Base-by-base conservation (phyloP, 1,284 basidiomycete genomes). In the Tilletiopsis washingtonensis region DNA sequence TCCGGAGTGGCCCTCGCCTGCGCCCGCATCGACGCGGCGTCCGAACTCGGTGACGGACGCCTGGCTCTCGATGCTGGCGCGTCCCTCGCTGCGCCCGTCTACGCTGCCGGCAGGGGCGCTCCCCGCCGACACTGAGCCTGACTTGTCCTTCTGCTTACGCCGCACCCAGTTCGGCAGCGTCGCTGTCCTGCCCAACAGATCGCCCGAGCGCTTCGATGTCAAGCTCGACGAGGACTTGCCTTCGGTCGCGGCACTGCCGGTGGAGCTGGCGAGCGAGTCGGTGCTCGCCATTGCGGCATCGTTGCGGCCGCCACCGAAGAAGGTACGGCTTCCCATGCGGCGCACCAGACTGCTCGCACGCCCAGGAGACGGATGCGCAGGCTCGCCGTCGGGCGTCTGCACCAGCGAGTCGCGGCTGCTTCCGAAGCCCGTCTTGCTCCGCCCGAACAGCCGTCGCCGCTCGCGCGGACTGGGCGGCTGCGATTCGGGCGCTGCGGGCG, bases 311-410 rank as follows among this genome's bases (percentile, higher is more conserved):
- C 11, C n/a, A 2, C 20, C 20, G 32, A 61, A 52, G 32, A 59
- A 54, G 40, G 51, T 56, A 34, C 46, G 54, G 46, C 59, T 61
- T n/a, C 56, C 53, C 46, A 59, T 59, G 23, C 56, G 56, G 1
- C 56, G 51, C 23, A 61, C 43, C 6, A 58, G 17, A 34, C 17
- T 34, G n/a, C n/a, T n/a, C n/a, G n/a, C n/a, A n/a, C n/a, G n/a
- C n/a, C n/a, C n/a, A n/a, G n/a, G n/a, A n/a, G n/a, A n/a, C n/a
- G n/a, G n/a, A n/a, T n/a, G n/a, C n/a, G n/a, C n/a, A n/a, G n/a
- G n/a, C n/a, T n/a, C n/a, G n/a, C n/a, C n/a, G n/a, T n/a, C n/a
- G n/a, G n/a, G n/a, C n/a, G n/a, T n/a, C n/a, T n/a, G n/a, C n/a
- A n/a, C n/a, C n/a, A n/a, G n/a, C n/a, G n/a, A n/a, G n/a, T n/a